These are phyloP conservation scores for Circinella umbellata DNA, from an alignment of 371 early-diverging fungal genomes.

Conservation along the genomic window DNA sequence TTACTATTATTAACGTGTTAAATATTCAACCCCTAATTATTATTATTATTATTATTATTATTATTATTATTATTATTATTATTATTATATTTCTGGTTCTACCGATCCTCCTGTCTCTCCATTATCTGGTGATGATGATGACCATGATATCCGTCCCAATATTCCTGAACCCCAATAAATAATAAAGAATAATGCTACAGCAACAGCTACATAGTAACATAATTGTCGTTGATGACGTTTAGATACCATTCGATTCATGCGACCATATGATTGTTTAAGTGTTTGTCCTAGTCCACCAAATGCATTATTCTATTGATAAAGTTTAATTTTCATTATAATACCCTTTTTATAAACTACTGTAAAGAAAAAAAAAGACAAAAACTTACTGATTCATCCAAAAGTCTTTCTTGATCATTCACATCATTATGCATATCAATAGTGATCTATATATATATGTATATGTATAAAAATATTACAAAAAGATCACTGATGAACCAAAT, in stretches of 20 bases:
- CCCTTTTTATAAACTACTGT: not conserved
- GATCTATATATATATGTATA: conserved; percentile 26
- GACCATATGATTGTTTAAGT: conserved; percentile 37
- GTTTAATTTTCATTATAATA: not conserved
- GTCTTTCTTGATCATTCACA: conserved; percentile 44
- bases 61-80: too few species aligned
- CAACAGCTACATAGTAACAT: conserved; percentile 39
- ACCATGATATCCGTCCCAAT: conserved; percentile 14
- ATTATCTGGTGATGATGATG: not conserved
- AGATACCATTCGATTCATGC: conserved; percentile 50
- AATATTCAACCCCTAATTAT: too few species aligned
- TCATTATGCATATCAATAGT: conserved; percentile 55
- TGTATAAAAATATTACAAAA: too few species aligned
- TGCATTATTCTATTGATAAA: conserved; percentile 31
- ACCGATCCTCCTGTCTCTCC: not conserved
- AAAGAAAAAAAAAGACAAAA: not conserved
- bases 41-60: not conserved
- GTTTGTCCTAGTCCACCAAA: conserved; percentile 42
- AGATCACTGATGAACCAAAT: too few species aligned
- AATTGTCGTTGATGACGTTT: conserved; percentile 51
- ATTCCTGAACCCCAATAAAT: conserved; percentile 37
- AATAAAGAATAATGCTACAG: conserved; percentile 34
- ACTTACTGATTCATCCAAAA: conserved; percentile 47
- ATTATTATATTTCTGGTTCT: not conserved
- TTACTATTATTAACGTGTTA: too few species aligned